Conservation (phyloP, 2,329 filamentous ascomycete species). For the Microcyclosporella mali region DNA sequence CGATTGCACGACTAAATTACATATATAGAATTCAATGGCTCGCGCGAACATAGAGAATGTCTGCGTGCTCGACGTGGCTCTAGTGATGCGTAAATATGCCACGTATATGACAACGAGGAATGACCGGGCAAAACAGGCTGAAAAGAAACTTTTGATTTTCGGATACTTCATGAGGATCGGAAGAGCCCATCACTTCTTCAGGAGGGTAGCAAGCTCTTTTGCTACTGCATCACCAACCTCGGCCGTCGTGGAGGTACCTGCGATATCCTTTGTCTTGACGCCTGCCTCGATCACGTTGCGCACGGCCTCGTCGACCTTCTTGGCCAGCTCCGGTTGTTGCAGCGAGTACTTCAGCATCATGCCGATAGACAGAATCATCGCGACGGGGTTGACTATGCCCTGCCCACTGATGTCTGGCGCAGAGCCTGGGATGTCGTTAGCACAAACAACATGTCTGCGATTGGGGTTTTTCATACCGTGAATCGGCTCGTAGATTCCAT, state of each 20-base stretch:
- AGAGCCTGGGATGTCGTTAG: constrained; percentile 49
- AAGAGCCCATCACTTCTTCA: neutral
- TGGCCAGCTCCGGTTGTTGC: constrained; percentile 67
- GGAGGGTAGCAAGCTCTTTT: constrained; percentile 51
- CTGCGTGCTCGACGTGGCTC: no score
- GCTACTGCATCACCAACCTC: constrained; percentile 81
- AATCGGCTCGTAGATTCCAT: constrained; percentile 96
- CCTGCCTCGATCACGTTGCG: constrained; percentile 72
- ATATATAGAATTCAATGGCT: no score
- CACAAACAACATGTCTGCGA: neutral
- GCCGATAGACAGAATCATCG: constrained; percentile 82
- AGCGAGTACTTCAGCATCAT: constrained; percentile 97
- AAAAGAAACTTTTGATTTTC: no score
- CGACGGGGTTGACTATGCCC: constrained; percentile 78
- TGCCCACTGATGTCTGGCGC: constrained; percentile 91
- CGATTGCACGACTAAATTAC: no score
- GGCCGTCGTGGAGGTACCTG: constrained; percentile 64
- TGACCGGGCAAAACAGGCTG: no score
- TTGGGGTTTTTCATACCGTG: constrained; percentile 57
- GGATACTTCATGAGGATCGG: no score
- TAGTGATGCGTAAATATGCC: no score
- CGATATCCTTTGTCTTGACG: constrained; percentile 76
- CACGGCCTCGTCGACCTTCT: constrained; percentile 75
- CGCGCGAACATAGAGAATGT: no score
- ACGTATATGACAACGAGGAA: no score